Base-by-base conservation (phyloP, 192 early-diverging fungal species). In the Geranomyces variabilis region DNA sequence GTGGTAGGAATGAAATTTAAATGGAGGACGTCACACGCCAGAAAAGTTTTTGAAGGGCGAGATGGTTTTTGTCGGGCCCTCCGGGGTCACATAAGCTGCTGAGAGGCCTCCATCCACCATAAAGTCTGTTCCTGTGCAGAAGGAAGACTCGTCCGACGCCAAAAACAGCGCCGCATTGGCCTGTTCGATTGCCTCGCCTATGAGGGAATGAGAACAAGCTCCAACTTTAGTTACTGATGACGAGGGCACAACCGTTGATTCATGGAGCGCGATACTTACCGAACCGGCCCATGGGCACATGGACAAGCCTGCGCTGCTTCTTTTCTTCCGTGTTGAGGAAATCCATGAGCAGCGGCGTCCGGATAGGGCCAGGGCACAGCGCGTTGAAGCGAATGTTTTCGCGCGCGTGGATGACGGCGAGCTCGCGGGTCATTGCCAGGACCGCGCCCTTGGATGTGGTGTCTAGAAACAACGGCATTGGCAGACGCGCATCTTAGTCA, bases 371-470 rank as follows among this genome's bases (percentile, higher is more conserved):
- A 7, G 92, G 93, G 78, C 91, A 94, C 12, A 94, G 79, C 13
- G 91, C 79, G 73, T 93, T 94, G 77, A 93, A 81, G 21, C 93
- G 86, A 67, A 94, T 92, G 83, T 91, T 91, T 79, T 94, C 93
- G 59, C 92, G 87, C 57, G 93, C 91, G 75, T 94, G 93, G 26
- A 91, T 88, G 34, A 90, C 85, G 63, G 93, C 90, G 12, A 94
- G 76, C 77, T 94, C 93, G 33, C 92, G 90, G 44, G 91, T 94
- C 89, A 94, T 90, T 44, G 92, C 86, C 31, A 93, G 73, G 31
- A 94, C 91, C 28, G 92, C 93, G 21, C 93, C 93, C 69, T 94
- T 94, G 66, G 91, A 94, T 53, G 93, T 88, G 13, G 93, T 94
- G 79, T 94, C 87, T 89, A 68, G 7, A 53, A 17, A 53, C 51